Percentiles rank a stretch among this genome's conserved stretches.
phyloP scores from a whole-genome alignment of 495 filamentous ascomycete species.

The Aspergillus conjunctus region DNA sequence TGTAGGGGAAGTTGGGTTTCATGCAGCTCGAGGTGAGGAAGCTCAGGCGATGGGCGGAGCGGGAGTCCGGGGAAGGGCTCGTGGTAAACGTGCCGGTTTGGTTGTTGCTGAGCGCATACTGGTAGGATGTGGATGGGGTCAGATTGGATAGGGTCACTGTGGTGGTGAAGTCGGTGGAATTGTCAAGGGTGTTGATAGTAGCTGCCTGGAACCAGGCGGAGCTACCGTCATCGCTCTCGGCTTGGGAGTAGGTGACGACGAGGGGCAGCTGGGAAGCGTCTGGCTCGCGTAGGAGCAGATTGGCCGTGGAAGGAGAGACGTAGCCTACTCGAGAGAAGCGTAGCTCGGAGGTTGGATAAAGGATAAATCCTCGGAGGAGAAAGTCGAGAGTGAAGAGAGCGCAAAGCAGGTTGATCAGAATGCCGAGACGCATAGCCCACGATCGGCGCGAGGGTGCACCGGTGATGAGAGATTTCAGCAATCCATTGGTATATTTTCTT shows the following conservation, averaged over 20 bases:
- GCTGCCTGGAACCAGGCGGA: constrained; percentile 67
- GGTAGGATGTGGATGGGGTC: constrained; percentile 67
- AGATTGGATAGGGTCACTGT: constrained; percentile 59
- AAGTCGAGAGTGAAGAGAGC: constrained; percentile 71
- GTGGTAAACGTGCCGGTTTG: constrained; percentile 77
- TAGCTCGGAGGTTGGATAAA: constrained; percentile 71
- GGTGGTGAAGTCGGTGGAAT: constrained; percentile 80
- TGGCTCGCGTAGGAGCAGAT: constrained; percentile 81
- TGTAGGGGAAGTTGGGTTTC: constrained; percentile 88
- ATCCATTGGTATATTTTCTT: constrained; percentile 18
- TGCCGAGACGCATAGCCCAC: constrained; percentile 61
- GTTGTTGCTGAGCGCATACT: constrained; percentile 81
- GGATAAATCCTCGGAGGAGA: constrained; percentile 65
- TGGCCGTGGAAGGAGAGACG: constrained; percentile 78
- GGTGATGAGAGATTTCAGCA: constrained; percentile 66
- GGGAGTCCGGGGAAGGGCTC: constrained; percentile 63
- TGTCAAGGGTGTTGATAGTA: constrained; percentile 61
- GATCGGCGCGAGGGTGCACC: constrained; percentile 68
- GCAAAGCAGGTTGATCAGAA: constrained; percentile 68
- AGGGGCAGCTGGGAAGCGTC: constrained; percentile 73
- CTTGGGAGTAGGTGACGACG: constrained; percentile 61
- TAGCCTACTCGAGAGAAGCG: constrained; percentile 84
- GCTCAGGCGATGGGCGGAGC: constrained; percentile 67
- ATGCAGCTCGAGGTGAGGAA: constrained; percentile 92
- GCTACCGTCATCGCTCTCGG: constrained; percentile 18